Evolutionary conservation across 768 basidiomycete genomes (phyloP).

Genomic region (Auriculariales sp.): DNA sequence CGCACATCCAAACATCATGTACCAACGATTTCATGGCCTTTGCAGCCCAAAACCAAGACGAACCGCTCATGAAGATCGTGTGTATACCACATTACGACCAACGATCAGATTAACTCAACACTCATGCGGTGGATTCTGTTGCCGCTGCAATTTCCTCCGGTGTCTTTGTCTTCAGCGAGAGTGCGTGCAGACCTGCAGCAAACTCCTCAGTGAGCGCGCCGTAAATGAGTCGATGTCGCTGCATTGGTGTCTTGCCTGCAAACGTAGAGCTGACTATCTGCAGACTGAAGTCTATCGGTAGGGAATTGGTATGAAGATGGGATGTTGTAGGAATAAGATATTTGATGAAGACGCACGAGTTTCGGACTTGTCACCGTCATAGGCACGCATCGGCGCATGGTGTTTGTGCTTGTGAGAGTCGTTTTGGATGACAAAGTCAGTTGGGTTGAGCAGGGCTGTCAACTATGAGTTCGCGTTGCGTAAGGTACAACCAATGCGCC

Average conservation of each 20-base stretch:
- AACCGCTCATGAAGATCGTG: too few relatives aligned
- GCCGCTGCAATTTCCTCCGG: conserved; percentile 27
- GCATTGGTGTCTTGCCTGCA: conserved; percentile 60
- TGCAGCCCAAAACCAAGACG: too few relatives aligned
- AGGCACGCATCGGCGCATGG: conserved; percentile 66
- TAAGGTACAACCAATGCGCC: not conserved
- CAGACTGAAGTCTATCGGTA: conserved; percentile 53
- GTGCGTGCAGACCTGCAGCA: conserved; percentile 54
- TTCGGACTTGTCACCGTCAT: conserved; percentile 55
- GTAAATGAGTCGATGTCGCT: conserved; percentile 72
- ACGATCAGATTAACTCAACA: too few relatives aligned
- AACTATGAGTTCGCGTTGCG: conserved; percentile 28
- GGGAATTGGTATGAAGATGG: not conserved
- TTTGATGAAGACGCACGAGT: conserved; percentile 46
- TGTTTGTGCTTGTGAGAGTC: conserved; percentile 79
- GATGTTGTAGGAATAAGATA: not conserved
- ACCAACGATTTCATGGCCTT: too few relatives aligned
- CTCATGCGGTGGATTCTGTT: not conserved
- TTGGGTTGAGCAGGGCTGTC: conserved; percentile 42
- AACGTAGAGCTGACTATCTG: conserved; percentile 60
- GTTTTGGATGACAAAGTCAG: conserved; percentile 53
- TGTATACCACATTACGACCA: too few relatives aligned
- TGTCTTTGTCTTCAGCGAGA: conserved; percentile 64
- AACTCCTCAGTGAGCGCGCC: conserved; percentile 58
- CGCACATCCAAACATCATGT: too few relatives aligned